phyloP scores from a whole-genome alignment of 2,329 filamentous ascomycete genomes.

The Dactylella cylindrospora region DNA sequence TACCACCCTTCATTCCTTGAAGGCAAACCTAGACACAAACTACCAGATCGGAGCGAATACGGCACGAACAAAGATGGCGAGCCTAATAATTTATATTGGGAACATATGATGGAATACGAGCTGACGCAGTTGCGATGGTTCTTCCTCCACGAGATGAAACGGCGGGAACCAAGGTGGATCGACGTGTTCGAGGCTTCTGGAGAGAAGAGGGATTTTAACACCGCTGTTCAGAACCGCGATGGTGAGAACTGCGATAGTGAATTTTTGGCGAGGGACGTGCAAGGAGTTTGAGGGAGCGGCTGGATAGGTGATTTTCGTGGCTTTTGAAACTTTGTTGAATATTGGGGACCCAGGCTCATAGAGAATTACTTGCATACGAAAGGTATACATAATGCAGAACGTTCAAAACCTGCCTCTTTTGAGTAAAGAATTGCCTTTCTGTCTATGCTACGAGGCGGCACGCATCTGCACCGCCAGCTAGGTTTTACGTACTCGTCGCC shows the following conservation, averaged over 20 bases:
- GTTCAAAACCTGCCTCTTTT: no score
- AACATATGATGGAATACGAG: constrained; percentile 54
- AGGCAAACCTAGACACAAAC: constrained; percentile 16
- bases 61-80: neutral
- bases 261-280: neutral
- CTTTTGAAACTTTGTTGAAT: no score
- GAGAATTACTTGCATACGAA: no score
- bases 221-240: constrained; percentile 47
- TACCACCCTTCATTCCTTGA: constrained; percentile 52
- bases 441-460: no score
- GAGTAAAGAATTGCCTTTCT: no score
- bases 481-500: no score
- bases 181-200: constrained; percentile 45
- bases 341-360: no score
- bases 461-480: no score
- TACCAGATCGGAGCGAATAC: neutral
- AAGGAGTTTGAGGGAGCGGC: neutral
- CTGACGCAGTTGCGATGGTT: constrained; percentile 52
- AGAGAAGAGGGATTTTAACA: constrained; percentile 52
- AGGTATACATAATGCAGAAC: no score
- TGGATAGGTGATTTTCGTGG: no score
- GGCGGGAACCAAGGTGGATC: constrained; percentile 51
- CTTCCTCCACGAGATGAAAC: constrained; percentile 51
- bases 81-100: constrained; percentile 51
- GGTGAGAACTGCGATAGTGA: constrained; percentile 32